Evolutionary conservation across 345 rosid species (phyloP), one percentile per base, ranked within the genome.

Genomic region (Eucalyptus sideroxylon): DNA sequence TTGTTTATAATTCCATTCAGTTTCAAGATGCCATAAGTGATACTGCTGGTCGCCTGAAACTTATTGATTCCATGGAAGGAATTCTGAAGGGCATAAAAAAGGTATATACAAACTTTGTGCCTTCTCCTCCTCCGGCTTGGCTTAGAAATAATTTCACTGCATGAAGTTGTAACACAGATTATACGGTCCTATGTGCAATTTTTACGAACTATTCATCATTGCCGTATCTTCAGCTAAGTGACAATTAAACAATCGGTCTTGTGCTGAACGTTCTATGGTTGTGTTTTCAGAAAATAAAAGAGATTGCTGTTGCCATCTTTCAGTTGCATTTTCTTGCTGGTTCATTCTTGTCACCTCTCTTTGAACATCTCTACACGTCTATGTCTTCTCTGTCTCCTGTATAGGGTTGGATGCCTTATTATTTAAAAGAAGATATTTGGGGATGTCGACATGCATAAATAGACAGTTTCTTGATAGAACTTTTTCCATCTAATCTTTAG

Each of bases 71-170:
- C 89, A 93, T 96, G 98, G 97, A 97, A 91, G 98, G 94, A 90
- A 95, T 96, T 92, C 93, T 93, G 90, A 95, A 95, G 91, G 96
- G 96, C 89, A 96, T 95, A 92, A 96, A 96, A 89, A 98, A 95
- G 97, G 96, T 97, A 49, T 77, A 4, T 21, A 40, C 27, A 11
- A 86, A 31, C 44, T n/a, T 86, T 86, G 88, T 77, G 47, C 47
- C 47, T 2, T 21, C 47, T 77, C 26, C 83, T 77, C 47, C 47
- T 77, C 47, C 2, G 83, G 83, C 83, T 77, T 77, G 47, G 83
- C 45, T 77, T 77, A 37, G 83, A 72, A 4, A 3, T 72, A 72
- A 34, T 72, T 72, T 37, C 82, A 37, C 82, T 19, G 45, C 45
- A 72, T 37, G 15, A 72, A 72, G 82, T 42, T 72, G 82, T 72